Evolutionary conservation across 306 rosid genomes (phyloP), one percentile per base, ranked within the genome.

Genomic region (Trichosanthes truncata): DNA sequence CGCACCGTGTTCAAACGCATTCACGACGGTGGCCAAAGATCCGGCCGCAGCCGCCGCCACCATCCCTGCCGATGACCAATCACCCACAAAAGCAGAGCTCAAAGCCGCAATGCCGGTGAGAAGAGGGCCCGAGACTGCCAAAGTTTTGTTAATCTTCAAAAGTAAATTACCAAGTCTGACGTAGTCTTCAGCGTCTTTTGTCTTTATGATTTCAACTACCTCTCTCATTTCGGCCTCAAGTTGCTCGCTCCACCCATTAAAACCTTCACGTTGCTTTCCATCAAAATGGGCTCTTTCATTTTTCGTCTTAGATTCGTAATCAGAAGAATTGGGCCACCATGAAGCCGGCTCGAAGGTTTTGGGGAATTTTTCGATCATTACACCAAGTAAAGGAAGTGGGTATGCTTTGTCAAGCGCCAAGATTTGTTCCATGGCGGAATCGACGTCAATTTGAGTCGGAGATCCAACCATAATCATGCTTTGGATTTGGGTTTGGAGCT

Each of bases 331-430:
- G 6, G 97, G 93, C 98, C 96, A 93, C 98, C 98, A 93, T 46
- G 65, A 82, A 13, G 96, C 92, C 0, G 93, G 93, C 75, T 90
- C 89, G 21, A 77, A 84, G 1, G 78, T 85, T 11, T 74, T 12
- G 0, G 97, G 97, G 60, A 83, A 89, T 49, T 93, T 93, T 20
- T 91, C 96, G 56, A 91, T 84, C 98, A 93, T 93, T 0, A 67
- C 86, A 14, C 98, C 98, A 6, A 93, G 72, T 31, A 93, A 11
- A 0, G 97, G 93, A 81, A 93, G 96, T 12, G 98, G 98, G 81
- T 81, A 91, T 1, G 96, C 97, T 81, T 51, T 87, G 83, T 93
- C 97, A 1, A 93, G 82, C 0, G 92, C 91, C 78, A 90, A 78
- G 66, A 91, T 87, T 73, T 81, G 89, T 21, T 85, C 89, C 85